Percentiles rank a stretch among this genome's conserved stretches.
Evolutionary conservation across 2,329 filamentous ascomycete species (phyloP).

Genomic region (Daldinia eschscholtzii): DNA sequence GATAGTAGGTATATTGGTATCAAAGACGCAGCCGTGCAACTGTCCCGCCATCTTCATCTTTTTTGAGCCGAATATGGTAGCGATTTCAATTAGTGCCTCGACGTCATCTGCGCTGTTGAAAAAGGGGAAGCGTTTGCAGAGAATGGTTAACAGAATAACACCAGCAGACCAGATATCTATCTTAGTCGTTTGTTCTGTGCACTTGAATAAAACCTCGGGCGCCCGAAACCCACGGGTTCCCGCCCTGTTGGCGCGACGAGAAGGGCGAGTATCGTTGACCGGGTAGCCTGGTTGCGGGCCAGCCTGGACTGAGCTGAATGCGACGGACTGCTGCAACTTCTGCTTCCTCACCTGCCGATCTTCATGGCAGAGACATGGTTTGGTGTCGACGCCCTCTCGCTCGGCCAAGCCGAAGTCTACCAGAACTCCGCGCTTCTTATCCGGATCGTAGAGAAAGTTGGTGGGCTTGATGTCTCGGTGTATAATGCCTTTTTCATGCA

Average conservation of each 20-base stretch:
- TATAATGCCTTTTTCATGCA: slow-evolving; percentile 86
- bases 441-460: slow-evolving; percentile 93
- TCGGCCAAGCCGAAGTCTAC: slow-evolving; percentile 99
- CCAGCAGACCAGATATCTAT: slow-evolving; percentile 98
- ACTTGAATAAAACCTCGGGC: slow-evolving; percentile 96
- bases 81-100: slow-evolving; percentile 96
- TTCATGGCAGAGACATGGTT: slow-evolving; percentile 86
- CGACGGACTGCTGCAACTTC: slow-evolving; percentile 65
- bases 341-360: slow-evolving; percentile 71
- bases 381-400: slow-evolving; percentile 79
- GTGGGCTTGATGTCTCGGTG: slow-evolving; percentile 98
- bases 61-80: slow-evolving; percentile 89
- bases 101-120: slow-evolving; percentile 99
- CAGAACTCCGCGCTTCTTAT: slow-evolving; percentile 84
- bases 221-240: slow-evolving; percentile 96
- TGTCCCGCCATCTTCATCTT: slow-evolving; percentile 86
- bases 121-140: slow-evolving; percentile 94
- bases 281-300: slow-evolving; percentile 78
- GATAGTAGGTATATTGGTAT: slow-evolving; percentile 92
- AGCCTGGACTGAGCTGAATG: slow-evolving; percentile 66
- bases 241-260: slow-evolving; percentile 90
- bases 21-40: slow-evolving; percentile 90
- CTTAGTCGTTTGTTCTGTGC: slow-evolving; percentile 91
- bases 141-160: slow-evolving; percentile 95
- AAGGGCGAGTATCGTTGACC: slow-evolving; percentile 88